phyloP scores from a whole-genome alignment of 306 rosid genomes.

The Cicer arietinum region DNA sequence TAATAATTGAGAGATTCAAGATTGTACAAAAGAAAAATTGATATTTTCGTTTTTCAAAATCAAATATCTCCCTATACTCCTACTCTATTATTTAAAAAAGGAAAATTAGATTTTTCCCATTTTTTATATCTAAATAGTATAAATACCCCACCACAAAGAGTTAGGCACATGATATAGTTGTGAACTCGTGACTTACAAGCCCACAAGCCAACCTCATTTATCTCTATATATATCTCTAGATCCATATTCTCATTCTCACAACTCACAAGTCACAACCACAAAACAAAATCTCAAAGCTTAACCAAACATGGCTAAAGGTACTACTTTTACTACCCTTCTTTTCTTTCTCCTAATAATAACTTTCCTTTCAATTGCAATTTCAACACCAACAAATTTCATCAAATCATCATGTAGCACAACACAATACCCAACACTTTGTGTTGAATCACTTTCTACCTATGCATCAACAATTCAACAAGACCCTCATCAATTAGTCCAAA shows the following conservation, averaged over 20 bases:
- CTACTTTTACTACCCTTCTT: not conserved
- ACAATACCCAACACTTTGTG: conserved; percentile 46
- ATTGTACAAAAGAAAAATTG: too few relatives aligned
- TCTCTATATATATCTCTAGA: conserved; percentile 27
- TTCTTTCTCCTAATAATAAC: not conserved
- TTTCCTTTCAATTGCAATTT: not conserved
- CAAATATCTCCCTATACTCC: too few relatives aligned
- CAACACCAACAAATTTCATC: conserved; percentile 44
- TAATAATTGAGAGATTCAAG: too few relatives aligned
- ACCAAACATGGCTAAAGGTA: conserved; percentile 29
- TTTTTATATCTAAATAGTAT: too few relatives aligned
- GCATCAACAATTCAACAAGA: conserved; percentile 52
- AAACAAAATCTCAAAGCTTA: not conserved
- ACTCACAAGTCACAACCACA: conserved; percentile 1
- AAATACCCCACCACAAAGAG: not conserved
- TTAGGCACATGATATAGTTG: conserved; percentile 20
- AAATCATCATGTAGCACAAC: conserved; percentile 51
- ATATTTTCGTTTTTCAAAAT: too few relatives aligned
- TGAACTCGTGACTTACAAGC: conserved; percentile 10
- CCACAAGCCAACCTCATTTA: not conserved
- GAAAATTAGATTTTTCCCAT: too few relatives aligned
- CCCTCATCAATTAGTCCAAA: conserved; percentile 50
- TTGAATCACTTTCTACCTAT: conserved; percentile 42
- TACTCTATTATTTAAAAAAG: too few relatives aligned
- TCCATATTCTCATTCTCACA: not conserved